Evolutionary conservation across 768 basidiomycete species (phyloP).

Genomic region (Astraeus odoratus): DNA sequence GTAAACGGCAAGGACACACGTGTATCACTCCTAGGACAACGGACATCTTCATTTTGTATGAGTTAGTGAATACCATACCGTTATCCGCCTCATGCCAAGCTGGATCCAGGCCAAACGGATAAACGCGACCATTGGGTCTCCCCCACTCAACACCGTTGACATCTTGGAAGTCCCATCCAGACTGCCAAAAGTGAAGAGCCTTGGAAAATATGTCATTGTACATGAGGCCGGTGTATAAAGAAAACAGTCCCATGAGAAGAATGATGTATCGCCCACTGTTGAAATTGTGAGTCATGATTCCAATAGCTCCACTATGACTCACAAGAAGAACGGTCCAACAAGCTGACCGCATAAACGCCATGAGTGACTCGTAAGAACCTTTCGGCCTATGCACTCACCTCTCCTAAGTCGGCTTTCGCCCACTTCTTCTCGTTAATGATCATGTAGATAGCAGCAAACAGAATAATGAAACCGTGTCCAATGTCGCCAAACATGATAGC

Average conservation of each 20-base stretch:
- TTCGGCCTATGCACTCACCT: conserved; percentile 38
- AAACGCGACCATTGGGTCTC: conserved; percentile 58
- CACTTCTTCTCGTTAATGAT: conserved; percentile 80
- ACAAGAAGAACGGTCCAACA: conserved; percentile 87
- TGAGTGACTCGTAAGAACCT: background rate
- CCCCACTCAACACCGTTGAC: conserved; percentile 39
- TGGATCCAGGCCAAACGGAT: conserved; percentile 93
- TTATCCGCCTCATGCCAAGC: conserved; percentile 94
- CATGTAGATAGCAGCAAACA: conserved; percentile 73
- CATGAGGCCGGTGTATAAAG: conserved; percentile 92
- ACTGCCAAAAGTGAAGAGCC: conserved; percentile 78
- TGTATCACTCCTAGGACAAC: conserved; percentile 94
- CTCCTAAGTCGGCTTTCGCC: conserved; percentile 66
- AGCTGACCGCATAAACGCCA: conserved; percentile 44
- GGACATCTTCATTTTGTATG: conserved; percentile 99
- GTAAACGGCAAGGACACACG: conserved; percentile 42
- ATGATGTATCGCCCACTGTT: conserved; percentile 95
- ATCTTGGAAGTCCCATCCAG: conserved; percentile 78
- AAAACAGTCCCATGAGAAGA: conserved; percentile 95
- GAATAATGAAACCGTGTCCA: conserved; percentile 86
- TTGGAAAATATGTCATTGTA: conserved; percentile 99
- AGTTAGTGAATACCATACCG: conserved; percentile 88
- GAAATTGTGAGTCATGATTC: conserved; percentile 12
- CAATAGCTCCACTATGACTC: conserved; percentile 29
- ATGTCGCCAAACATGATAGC: conserved; percentile 99